Conservation (phyloP, 495 filamentous ascomycete genomes). For the Tuber borchii region DNA sequence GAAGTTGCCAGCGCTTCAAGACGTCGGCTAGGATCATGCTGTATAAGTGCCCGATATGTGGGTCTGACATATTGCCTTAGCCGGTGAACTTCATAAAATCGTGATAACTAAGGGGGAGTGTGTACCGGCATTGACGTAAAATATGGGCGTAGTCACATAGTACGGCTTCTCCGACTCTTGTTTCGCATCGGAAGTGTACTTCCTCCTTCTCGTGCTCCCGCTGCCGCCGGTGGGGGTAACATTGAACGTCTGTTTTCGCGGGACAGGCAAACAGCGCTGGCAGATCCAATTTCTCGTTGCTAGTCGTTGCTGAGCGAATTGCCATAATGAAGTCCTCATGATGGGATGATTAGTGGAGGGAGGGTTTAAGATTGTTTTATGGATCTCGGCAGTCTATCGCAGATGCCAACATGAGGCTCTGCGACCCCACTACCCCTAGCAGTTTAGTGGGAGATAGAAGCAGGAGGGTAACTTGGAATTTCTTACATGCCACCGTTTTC, state of each 20-base stretch:
- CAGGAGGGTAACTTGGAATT: neutral
- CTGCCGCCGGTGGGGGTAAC: neutral
- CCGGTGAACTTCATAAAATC: neutral
- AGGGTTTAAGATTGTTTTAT: neutral
- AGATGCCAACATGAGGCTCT: neutral
- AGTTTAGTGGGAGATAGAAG: neutral
- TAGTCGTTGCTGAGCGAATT: neutral
- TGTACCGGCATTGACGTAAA: constrained; percentile 94
- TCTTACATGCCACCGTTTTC: neutral
- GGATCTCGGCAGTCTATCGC: neutral
- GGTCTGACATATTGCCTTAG: constrained; percentile 50
- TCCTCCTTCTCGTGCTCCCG: neutral
- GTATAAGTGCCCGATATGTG: constrained; percentile 92
- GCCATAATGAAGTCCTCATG: neutral
- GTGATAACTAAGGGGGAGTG: constrained; percentile 3
- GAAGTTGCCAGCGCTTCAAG: constrained; percentile 83
- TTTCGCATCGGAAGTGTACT: constrained; percentile 12
- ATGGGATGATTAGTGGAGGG: neutral
- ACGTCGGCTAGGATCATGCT: constrained; percentile 86
- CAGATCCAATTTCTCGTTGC: neutral
- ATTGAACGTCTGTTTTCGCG: neutral
- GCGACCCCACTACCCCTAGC: neutral
- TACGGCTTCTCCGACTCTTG: constrained; percentile 63
- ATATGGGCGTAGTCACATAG: constrained; percentile 95
- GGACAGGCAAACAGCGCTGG: neutral